Evolutionary conservation across 2,329 filamentous ascomycete genomes (phyloP), one percentile per base, ranked within the genome.

Genomic region (Aureobasidium sp.): DNA sequence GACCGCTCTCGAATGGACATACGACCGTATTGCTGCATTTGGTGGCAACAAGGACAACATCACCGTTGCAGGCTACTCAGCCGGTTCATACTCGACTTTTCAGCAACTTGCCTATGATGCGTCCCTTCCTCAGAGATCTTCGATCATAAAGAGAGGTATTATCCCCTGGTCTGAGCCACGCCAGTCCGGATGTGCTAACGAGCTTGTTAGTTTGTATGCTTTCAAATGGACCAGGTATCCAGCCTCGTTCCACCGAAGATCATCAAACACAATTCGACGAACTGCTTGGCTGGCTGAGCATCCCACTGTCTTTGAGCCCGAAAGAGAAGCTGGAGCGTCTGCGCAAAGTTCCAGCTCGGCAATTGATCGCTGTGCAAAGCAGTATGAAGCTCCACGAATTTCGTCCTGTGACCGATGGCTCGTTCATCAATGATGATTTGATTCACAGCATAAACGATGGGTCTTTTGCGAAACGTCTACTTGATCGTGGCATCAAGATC

Each of bases 101-200:
- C 73, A 81, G 52, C 79, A 81, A 62, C 63, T 81, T 2, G 72
- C 77, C 8, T 77, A 80, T 57, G 79, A 82, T 59, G 68, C 81
- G 7, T 72, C 71, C 49, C 63, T 68, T 7, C 70, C 75, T 0
- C 67, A 69, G 8, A 62, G 68, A 3, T 70, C 76, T 40, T 63
- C 70, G 0, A 66, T 81, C 37, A 71, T 81, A 51, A 74, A 72
- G 53, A 67, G 76, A 49, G 75, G 69, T 7, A 68, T 78, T 41
- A 29, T 7, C 7, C 12, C 1, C 1, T 3, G 11, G 1, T 1
- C 14, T 24, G 19, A 7, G 17, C 16, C 8, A 16, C 10, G 10
- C 4, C 7, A 29, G 12, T 29, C 7, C 7, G 2, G 29, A n/a
- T 10, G 7, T 30, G 14, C 29, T 45, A 11, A 42, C 25, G 21